These are phyloP conservation scores for Grifola frondosa DNA, from an alignment of 1,284 basidiomycete species.

Conservation along the genomic window DNA sequence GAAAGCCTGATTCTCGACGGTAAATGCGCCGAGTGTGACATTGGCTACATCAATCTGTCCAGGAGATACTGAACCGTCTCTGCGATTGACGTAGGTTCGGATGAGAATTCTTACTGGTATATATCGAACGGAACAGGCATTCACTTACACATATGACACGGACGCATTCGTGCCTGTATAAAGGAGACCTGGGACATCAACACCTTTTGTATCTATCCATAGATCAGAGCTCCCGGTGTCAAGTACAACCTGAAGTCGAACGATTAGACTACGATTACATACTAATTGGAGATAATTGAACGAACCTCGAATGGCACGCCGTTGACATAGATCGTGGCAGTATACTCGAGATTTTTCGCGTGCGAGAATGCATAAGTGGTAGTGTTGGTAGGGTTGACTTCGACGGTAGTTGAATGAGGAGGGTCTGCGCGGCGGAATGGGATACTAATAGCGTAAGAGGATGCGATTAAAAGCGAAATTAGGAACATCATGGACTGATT, in stretches of 20 bases:
- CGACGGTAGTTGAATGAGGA: too few relatives aligned
- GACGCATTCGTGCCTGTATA: constrained; percentile 9
- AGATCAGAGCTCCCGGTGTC: constrained; percentile 23
- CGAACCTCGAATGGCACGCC: constrained; percentile 13
- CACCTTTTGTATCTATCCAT: constrained; percentile 17
- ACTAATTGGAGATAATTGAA: neutral
- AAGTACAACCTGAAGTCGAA: constrained; percentile 13
- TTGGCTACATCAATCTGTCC: constrained; percentile 14
- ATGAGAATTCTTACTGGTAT: neutral
- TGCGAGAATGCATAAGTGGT: too few relatives aligned
- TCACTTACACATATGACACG: constrained; percentile 9
- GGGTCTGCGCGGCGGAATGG: too few relatives aligned
- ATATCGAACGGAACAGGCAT: neutral
- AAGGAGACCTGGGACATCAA: constrained; percentile 7
- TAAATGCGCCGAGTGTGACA: constrained; percentile 21
- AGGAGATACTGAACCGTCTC: constrained; percentile 8
- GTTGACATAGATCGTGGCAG: constrained; percentile 8
- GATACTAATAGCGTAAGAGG: too few relatives aligned
- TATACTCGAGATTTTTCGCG: constrained; percentile 3
- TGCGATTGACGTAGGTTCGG: neutral
- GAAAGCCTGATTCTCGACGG: constrained; percentile 21
- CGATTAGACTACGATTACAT: neutral
- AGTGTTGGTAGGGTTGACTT: too few relatives aligned
- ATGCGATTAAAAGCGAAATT: too few relatives aligned
- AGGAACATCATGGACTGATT: too few relatives aligned